Conservation (phyloP, 345 rosid species). For the Hypericum perforatum region DNA sequence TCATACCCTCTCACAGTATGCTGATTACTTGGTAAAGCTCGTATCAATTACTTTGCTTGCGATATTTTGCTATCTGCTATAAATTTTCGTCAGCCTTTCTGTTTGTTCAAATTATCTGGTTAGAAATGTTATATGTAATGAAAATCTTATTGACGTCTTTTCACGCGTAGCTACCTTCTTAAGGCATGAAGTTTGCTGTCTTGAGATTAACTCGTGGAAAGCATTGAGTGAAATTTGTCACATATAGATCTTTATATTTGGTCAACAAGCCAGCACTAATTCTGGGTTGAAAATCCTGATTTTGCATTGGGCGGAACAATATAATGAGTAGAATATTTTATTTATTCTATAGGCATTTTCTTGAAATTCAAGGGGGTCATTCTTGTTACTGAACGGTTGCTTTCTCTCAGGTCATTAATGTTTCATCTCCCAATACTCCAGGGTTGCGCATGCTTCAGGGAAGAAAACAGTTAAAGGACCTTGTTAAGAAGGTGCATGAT, state of each 20-base stretch:
- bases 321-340: too few species aligned
- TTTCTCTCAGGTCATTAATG: conserved; percentile 65
- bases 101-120: neutral
- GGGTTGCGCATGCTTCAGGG: conserved; percentile 96
- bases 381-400: neutral
- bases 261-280: too few species aligned
- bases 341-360: too few species aligned
- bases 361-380: neutral
- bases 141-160: too few species aligned
- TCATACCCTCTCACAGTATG: conserved; percentile 90
- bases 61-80: neutral
- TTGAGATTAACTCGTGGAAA: too few species aligned
- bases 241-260: too few species aligned
- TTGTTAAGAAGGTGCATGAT: conserved; percentile 66
- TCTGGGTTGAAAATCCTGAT: too few species aligned
- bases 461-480: conserved; percentile 86
- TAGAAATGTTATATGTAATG: too few species aligned
- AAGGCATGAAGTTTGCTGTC: too few species aligned
- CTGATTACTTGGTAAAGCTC: conserved; percentile 80
- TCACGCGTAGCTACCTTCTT: too few species aligned
- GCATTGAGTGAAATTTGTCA: too few species aligned
- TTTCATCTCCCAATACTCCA: conserved; percentile 95
- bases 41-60: conserved; percentile 4
- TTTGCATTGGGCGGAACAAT: too few species aligned
- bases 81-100: neutral